These are phyloP conservation scores for Basidiobolus heterosporus DNA, from an alignment of 371 early-diverging fungal genomes.

Conservation along the genomic window DNA sequence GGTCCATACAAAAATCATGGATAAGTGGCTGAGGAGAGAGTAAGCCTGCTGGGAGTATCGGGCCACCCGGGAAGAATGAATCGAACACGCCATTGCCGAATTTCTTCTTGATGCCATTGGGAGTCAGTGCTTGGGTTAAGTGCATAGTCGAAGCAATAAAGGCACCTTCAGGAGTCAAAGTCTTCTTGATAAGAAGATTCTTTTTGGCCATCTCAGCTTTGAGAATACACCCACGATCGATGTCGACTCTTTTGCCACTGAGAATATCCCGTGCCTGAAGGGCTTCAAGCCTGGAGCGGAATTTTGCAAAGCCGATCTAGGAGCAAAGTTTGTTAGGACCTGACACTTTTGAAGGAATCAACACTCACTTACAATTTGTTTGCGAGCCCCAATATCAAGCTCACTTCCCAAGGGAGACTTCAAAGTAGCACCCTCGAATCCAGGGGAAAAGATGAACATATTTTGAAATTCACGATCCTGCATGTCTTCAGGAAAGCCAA, in stretches of 20 bases:
- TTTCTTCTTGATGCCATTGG: background rate
- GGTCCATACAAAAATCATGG: background rate
- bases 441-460: constrained; percentile 88
- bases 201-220: constrained; percentile 95
- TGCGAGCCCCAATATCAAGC: constrained; percentile 25
- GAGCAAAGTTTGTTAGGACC: background rate
- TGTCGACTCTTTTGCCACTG: constrained; percentile 72
- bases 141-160: background rate
- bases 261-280: constrained; percentile 72
- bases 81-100: background rate
- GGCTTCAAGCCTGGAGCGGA: constrained; percentile 69
- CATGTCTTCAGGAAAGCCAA: constrained; percentile 95
- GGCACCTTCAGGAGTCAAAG: constrained; percentile 2
- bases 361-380: constrained; percentile 64
- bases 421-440: constrained; percentile 87
- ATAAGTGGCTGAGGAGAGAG: background rate
- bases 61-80: background rate
- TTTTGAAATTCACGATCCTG: constrained; percentile 92
- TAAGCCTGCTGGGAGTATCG: background rate
- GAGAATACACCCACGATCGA: constrained; percentile 61
- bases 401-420: constrained; percentile 52
- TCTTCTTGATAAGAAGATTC: constrained; percentile 61
- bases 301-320: constrained; percentile 83
- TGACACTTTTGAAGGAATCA: background rate
- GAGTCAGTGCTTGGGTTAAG: background rate